phyloP scores from a whole-genome alignment of 2,329 filamentous ascomycete genomes.

The Xylariaceae sp. region DNA sequence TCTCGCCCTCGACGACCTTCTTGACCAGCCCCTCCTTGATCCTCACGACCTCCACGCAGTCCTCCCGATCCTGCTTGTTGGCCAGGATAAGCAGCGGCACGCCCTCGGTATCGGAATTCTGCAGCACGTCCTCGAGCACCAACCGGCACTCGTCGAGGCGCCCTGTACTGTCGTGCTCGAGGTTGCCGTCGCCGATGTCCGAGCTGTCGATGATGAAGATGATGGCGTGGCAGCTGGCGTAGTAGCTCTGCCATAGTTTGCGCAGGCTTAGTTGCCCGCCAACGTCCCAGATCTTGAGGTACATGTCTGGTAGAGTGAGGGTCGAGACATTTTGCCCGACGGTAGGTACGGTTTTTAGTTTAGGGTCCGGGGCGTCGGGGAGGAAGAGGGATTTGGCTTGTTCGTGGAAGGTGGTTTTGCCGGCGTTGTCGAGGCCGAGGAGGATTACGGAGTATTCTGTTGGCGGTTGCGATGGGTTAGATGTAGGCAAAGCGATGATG shows the following conservation, averaged over 20 bases:
- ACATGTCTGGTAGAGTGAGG: conserved; percentile 87
- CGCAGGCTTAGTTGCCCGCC: conserved; percentile 88
- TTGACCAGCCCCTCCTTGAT: conserved; percentile 97
- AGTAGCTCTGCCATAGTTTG: conserved; percentile 94
- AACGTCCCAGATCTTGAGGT: conserved; percentile 98
- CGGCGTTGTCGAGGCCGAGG: conserved; percentile 94
- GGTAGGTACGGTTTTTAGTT: conserved; percentile 85
- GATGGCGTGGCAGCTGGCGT: conserved; percentile 88
- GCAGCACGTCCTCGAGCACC: conserved; percentile 85
- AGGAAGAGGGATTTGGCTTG: conserved; percentile 89
- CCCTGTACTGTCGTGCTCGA: conserved; percentile 52
- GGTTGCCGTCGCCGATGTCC: conserved; percentile 80
- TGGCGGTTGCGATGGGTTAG: conserved; percentile 7
- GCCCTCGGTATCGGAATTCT: conserved; percentile 81
- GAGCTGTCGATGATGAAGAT: conserved; percentile 97
- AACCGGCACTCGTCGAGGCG: conserved; percentile 83
- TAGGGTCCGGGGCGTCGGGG: conserved; percentile 57
- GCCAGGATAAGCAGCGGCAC: conserved; percentile 89
- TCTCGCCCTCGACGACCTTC: conserved; percentile 92
- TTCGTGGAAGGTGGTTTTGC: conserved; percentile 96
- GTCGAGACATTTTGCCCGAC: conserved; percentile 96
- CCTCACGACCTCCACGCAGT: conserved; percentile 93
- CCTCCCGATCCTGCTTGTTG: conserved; percentile 97
- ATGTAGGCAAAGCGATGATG: no score
- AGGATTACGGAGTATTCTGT: conserved; percentile 95